Evolutionary conservation across 768 basidiomycete species (phyloP), one percentile per base, ranked within the genome.

Genomic region (Suillus clintonianus): DNA sequence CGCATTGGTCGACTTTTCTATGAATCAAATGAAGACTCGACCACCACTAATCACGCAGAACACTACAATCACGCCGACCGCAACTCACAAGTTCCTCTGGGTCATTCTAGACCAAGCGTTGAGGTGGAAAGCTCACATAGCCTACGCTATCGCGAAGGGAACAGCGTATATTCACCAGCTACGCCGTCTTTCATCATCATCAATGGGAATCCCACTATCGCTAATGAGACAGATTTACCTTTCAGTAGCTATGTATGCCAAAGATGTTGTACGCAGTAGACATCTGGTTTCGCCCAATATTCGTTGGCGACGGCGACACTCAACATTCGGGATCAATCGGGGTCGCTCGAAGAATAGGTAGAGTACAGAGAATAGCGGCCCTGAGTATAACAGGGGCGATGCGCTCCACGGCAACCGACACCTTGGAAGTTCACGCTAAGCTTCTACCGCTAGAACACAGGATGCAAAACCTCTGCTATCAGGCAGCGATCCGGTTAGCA

Each of bases 351-450:
- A 63, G 69, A 14, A 65, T 58, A 5, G 56, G n/a, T n/a, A n/a
- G n/a, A n/a, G n/a, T n/a, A n/a, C n/a, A n/a, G n/a, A n/a, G n/a
- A n/a, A n/a, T n/a, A n/a, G n/a, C n/a, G n/a, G n/a, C n/a, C n/a
- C n/a, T n/a, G n/a, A n/a, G n/a, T n/a, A n/a, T n/a, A n/a, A n/a
- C n/a, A n/a, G n/a, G n/a, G n/a, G n/a, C n/a, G n/a, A n/a, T 71
- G 60, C n/a, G 57, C 2, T 53, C 68, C 2, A 65, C 70, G 10
- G 63, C 70, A 10, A 62, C 58, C 1, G 70, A 71, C 58, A 22
- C 61, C 0, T 54, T 71, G 5, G 64, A 71, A 15, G 64, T 61
- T 3, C 70, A 71, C 50, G 62, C 71, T 11, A 59, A 67, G 59
- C 58, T 71, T 32, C 62, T 67, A 7, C 70, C 70, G 5, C 47